These are phyloP conservation scores for Kregervanrija fluxuum DNA, from an alignment of 805 yeast species.

Conservation along the genomic window DNA sequence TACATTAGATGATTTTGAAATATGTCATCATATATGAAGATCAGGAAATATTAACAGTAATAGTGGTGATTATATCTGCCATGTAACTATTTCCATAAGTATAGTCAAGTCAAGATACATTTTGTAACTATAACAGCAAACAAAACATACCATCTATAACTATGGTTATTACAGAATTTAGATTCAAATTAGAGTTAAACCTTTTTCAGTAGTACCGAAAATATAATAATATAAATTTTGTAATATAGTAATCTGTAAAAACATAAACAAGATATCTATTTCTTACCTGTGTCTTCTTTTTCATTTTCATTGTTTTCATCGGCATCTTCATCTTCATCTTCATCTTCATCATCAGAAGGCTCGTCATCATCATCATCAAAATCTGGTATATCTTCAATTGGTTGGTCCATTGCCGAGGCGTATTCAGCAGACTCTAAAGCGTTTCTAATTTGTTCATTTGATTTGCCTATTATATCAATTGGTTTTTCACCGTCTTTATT, in stretches of 20 bases:
- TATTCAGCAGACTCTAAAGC: slow-evolving; percentile 78
- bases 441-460: slow-evolving; percentile 50
- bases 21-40: not conserved
- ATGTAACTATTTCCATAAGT: not conserved
- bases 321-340: slow-evolving; percentile 1
- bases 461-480: slow-evolving; percentile 50
- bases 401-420: slow-evolving; percentile 42
- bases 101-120: not conserved
- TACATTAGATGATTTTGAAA: slow-evolving; percentile 9
- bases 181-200: too few relatives aligned
- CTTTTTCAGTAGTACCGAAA: too few relatives aligned
- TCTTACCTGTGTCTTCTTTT: too few relatives aligned
- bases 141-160: too few relatives aligned
- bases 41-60: too few relatives aligned
- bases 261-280: too few relatives aligned
- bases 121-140: not conserved
- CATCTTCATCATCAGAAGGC: slow-evolving; percentile 18
- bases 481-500: slow-evolving; percentile 69
- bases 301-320: not conserved
- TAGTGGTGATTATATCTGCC: not conserved
- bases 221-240: too few relatives aligned
- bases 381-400: slow-evolving; percentile 30
- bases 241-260: too few relatives aligned
- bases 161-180: too few relatives aligned
- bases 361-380: slow-evolving; percentile 30